Evolutionary conservation across 2,329 filamentous ascomycete genomes (phyloP).

Genomic region (Cladobotryum protrusum): DNA sequence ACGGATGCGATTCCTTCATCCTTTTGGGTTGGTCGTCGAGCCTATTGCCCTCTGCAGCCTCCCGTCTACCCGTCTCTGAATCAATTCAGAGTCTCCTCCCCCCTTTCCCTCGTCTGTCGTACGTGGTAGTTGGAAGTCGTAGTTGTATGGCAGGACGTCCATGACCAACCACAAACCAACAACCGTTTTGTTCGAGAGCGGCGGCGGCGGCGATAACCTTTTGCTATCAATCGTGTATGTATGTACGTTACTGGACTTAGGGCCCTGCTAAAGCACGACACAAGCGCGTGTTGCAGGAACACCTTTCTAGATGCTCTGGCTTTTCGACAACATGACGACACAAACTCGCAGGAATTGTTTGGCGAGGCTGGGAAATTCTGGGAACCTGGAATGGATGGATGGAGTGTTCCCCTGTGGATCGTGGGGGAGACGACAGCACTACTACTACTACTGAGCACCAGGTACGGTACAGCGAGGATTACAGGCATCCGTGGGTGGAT

Average conservation of each 20-base stretch:
- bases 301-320: conserved; percentile 1
- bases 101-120: conserved; percentile 8
- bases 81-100: conserved; percentile 1
- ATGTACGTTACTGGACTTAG: background rate
- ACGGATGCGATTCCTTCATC: conserved; percentile 22
- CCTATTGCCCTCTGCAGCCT: background rate
- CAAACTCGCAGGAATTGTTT: background rate
- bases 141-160: conserved; percentile 7
- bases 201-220: no score
- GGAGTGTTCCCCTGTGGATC: background rate
- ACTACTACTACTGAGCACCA: no score
- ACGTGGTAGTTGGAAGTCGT: conserved; percentile 1
- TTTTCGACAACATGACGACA: background rate
- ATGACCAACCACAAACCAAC: conserved; percentile 2
- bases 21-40: conserved; percentile 11
- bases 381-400: conserved; percentile 2
- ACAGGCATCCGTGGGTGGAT: no score
- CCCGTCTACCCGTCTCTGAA: conserved; percentile 1
- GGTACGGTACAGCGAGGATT: no score
- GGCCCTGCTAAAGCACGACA: background rate
- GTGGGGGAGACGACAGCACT: no score
- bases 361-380: conserved; percentile 6
- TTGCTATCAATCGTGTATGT: no score
- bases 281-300: background rate
- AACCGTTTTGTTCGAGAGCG: background rate